A percentile compares a stretch with the other conserved stretches of the same genome.
Conservation (phyloP, 768 basidiomycete genomes). For the Tephrocybe sp. region DNA sequence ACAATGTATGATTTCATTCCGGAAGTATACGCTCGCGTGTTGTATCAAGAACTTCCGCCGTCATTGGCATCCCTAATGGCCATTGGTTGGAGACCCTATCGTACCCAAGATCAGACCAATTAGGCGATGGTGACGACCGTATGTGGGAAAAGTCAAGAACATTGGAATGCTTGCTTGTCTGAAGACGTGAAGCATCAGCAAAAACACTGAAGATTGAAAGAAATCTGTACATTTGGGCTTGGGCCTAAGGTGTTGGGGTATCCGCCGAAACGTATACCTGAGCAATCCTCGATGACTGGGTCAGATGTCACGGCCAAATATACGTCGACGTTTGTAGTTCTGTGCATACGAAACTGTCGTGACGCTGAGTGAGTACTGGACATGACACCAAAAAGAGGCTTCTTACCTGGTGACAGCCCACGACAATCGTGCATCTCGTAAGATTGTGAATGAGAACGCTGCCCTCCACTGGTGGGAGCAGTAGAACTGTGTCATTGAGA, state of each 20-base stretch:
- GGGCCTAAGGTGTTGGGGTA: conserved; percentile 48
- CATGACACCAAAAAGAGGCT: not conserved
- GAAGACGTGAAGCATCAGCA: not conserved
- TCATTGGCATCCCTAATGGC: conserved; percentile 1
- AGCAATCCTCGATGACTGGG: conserved; percentile 80
- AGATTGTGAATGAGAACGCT: conserved; percentile 74
- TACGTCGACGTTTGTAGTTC: conserved; percentile 59
- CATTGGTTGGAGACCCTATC: conserved; percentile 10
- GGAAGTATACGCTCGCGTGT: conserved; percentile 7
- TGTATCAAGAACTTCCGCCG: conserved; percentile 3
- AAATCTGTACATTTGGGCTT: conserved; percentile 13
- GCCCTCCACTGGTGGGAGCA: conserved; percentile 64
- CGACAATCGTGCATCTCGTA: conserved; percentile 56
- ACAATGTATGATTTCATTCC: not conserved
- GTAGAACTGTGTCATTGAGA: conserved; percentile 55
- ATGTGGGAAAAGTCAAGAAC: conserved; percentile 90
- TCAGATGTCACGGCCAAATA: conserved; percentile 66
- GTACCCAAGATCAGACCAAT: conserved; percentile 52
- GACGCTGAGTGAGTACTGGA: not conserved
- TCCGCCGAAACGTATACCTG: conserved; percentile 53
- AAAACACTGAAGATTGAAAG: not conserved
- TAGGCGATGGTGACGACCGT: conserved; percentile 68
- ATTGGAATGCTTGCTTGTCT: conserved; percentile 38
- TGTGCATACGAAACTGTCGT: conserved; percentile 83
- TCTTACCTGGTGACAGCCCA: conserved; percentile 80